A percentile compares a stretch with the other conserved stretches of the same genome.
Evolutionary conservation across 805 yeast genomes (phyloP).

Genomic region (Starmerella davenportii): DNA sequence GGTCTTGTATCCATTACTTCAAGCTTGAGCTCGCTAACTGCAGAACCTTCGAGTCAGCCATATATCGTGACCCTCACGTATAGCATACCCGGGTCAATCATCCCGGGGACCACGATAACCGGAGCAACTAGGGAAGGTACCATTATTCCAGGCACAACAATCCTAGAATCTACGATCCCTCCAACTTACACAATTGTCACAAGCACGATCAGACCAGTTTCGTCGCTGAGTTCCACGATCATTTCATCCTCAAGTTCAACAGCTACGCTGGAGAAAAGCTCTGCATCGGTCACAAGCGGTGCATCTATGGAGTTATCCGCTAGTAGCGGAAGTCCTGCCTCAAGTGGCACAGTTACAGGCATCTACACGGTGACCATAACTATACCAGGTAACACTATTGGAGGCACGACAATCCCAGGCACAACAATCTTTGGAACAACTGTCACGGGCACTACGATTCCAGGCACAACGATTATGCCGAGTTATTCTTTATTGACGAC

Average conservation of each 20-base stretch:
- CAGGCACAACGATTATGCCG: constrained; percentile 5
- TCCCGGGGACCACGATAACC: constrained; percentile 6
- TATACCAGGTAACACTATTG: constrained; percentile 8
- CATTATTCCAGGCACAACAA: constrained; percentile 1
- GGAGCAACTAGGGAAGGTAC: constrained; percentile 14
- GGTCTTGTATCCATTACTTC: too few species aligned
- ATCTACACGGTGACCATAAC: neutral
- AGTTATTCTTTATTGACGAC: neutral
- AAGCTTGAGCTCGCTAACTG: too few species aligned
- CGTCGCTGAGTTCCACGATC: too few species aligned
- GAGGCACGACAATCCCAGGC: constrained; percentile 4
- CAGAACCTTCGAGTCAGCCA: too few species aligned
- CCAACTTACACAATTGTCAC: constrained; percentile 12
- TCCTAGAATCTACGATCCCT: constrained; percentile 1
- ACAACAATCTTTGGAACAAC: neutral
- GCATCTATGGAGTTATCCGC: neutral
- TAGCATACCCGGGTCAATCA: constrained; percentile 6
- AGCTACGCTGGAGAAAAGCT: neutral
- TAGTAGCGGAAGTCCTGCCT: neutral
- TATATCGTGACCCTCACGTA: neutral
- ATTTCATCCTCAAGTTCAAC: constrained; percentile 8
- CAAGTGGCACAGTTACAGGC: neutral
- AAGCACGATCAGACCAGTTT: constrained; percentile 8
- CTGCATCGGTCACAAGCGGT: neutral
- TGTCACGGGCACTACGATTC: constrained; percentile 2